These are phyloP conservation scores for Gynandropsis gynandra DNA, from an alignment of 345 rosid genomes.

Conservation along the genomic window DNA sequence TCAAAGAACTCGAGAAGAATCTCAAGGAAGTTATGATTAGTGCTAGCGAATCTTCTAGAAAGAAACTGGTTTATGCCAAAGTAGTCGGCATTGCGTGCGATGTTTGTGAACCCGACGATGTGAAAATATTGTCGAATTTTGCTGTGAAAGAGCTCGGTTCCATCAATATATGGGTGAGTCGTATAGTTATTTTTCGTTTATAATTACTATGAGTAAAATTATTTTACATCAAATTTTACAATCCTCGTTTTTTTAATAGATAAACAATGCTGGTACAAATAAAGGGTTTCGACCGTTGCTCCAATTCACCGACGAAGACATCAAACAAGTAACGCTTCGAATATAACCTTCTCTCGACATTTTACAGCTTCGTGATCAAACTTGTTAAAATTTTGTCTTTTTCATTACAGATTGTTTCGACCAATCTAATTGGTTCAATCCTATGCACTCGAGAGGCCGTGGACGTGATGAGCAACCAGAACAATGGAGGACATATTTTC, in stretches of 20 bases:
- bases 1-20: constrained; percentile 74
- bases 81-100: constrained; percentile 86
- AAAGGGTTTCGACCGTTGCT: constrained; percentile 90
- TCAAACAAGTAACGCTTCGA: constrained; percentile 48
- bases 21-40: constrained; percentile 53
- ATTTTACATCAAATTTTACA: background rate
- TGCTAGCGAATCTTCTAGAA: constrained; percentile 38
- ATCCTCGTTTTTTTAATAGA: constrained; percentile 35
- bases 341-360: background rate
- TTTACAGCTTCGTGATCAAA: background rate
- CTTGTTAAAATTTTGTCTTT: background rate
- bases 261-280: constrained; percentile 89
- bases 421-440: constrained; percentile 87
- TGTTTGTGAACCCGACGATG: constrained; percentile 68
- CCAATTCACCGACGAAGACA: constrained; percentile 81
- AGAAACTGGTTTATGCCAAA: constrained; percentile 48
- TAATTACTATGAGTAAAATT: too few relatives aligned
- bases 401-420: constrained; percentile 78
- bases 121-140: constrained; percentile 58
- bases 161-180: constrained; percentile 78
- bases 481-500: constrained; percentile 77
- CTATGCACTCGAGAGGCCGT: constrained; percentile 91
- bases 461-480: constrained; percentile 61
- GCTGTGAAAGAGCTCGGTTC: constrained; percentile 73
- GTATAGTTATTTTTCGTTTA: background rate